phyloP scores from a whole-genome alignment of 495 filamentous ascomycete genomes.

The Aspergillus biplanus region DNA sequence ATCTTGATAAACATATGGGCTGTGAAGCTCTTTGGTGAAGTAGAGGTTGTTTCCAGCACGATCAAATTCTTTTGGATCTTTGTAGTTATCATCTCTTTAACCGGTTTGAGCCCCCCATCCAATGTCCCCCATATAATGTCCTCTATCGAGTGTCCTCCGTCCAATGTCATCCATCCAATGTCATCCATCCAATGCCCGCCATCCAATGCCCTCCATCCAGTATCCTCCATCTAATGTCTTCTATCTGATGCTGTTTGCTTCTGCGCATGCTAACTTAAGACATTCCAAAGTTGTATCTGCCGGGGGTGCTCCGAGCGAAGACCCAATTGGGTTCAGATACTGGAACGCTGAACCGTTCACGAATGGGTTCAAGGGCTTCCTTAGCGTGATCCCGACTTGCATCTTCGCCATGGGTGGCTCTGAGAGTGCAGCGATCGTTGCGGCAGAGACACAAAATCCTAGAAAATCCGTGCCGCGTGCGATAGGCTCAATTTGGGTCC shows the following conservation, averaged over 20 bases:
- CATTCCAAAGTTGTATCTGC: conserved; percentile 48
- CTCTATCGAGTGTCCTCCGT: too few species aligned
- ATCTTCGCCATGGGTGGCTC: conserved; percentile 71
- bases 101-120: conserved; percentile 23
- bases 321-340: conserved; percentile 60
- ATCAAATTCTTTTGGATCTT: conserved; percentile 54
- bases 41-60: conserved; percentile 52
- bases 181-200: too few species aligned
- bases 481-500: conserved; percentile 67
- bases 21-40: conserved; percentile 57
- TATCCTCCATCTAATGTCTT: too few species aligned
- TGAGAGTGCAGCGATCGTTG: conserved; percentile 58
- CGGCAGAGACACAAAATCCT: conserved; percentile 67
- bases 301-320: conserved; percentile 57
- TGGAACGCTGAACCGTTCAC: conserved; percentile 68
- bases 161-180: too few species aligned
- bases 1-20: conserved; percentile 49
- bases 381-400: conserved; percentile 66
- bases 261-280: conserved; percentile 6
- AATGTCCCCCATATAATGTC: too few species aligned
- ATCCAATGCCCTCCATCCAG: too few species aligned
- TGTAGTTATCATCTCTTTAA: conserved; percentile 45
- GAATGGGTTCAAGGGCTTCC: conserved; percentile 71
- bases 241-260: conserved; percentile 21
- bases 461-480: conserved; percentile 61